These are phyloP conservation scores for Botrytis pseudocinerea DNA, from an alignment of 2,329 filamentous ascomycete genomes.

Conservation along the genomic window DNA sequence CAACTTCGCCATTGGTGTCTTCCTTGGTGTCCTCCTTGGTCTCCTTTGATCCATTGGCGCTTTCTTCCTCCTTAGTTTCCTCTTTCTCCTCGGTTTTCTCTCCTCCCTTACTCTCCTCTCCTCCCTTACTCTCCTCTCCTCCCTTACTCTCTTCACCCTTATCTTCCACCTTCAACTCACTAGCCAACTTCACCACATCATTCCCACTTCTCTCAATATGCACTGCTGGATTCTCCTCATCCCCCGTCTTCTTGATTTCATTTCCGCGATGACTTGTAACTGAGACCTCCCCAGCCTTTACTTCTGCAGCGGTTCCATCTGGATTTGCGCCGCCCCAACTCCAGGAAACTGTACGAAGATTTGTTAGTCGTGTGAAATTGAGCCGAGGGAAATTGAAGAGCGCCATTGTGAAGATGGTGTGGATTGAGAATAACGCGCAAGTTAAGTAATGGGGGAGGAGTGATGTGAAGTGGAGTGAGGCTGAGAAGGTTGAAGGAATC, in stretches of 20 bases:
- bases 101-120: slow-evolving; percentile 37
- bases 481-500: background rate
- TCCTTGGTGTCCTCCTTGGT: background rate
- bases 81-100: slow-evolving; percentile 40
- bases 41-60: background rate
- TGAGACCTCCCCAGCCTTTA: slow-evolving; percentile 59
- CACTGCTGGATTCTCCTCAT: slow-evolving; percentile 61
- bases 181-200: slow-evolving; percentile 64
- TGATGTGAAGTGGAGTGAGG: background rate
- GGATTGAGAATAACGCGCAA: background rate
- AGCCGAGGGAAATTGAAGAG: background rate
- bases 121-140: slow-evolving; percentile 37
- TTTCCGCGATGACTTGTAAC: slow-evolving; percentile 64
- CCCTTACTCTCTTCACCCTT: slow-evolving; percentile 30
- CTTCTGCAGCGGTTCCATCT: slow-evolving; percentile 57
- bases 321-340: slow-evolving; percentile 58
- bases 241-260: slow-evolving; percentile 63
- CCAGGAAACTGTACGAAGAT: slow-evolving; percentile 56
- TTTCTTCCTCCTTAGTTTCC: slow-evolving; percentile 22
- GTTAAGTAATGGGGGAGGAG: background rate
- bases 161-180: slow-evolving; percentile 54
- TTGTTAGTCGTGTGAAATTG: slow-evolving; percentile 2
- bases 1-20: background rate
- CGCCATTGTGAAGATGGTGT: background rate
- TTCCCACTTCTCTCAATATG: slow-evolving; percentile 59